A percentile compares a stretch with the other conserved stretches of the same genome.
These are phyloP conservation scores for Aureobasidium sp. DNA, from an alignment of 2,329 filamentous ascomycete genomes.

Conservation along the genomic window DNA sequence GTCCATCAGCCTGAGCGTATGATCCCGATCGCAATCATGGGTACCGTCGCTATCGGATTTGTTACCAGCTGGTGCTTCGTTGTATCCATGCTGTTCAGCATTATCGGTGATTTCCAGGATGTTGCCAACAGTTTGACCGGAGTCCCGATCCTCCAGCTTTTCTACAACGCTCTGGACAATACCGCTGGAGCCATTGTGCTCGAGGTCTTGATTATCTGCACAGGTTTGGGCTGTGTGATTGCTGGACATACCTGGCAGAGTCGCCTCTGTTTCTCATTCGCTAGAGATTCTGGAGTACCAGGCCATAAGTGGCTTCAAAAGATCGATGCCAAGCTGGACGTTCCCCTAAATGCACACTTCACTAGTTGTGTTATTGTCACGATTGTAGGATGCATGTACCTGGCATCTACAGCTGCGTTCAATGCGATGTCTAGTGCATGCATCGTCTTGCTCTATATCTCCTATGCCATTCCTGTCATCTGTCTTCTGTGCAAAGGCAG, in stretches of 20 bases:
- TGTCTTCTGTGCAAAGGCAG: constrained; percentile 39
- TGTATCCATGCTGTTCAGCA: constrained; percentile 42
- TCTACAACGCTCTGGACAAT: constrained; percentile 34
- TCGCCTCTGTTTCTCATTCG: constrained; percentile 44
- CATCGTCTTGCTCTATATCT: constrained; percentile 51
- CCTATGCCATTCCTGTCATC: constrained; percentile 36
- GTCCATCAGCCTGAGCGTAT: constrained; percentile 37
- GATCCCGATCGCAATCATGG: constrained; percentile 43
- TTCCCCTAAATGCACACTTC: constrained; percentile 37
- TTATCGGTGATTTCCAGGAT: constrained; percentile 35
- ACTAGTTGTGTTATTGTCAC: constrained; percentile 37
- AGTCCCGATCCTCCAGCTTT: constrained; percentile 41
- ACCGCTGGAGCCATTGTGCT: constrained; percentile 39
- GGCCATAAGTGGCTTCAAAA: constrained; percentile 32
- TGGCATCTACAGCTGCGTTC: constrained; percentile 32
- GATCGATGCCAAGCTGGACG: constrained; percentile 33
- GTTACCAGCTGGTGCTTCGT: constrained; percentile 40
- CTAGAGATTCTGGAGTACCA: constrained; percentile 41
- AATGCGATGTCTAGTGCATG: constrained; percentile 38
- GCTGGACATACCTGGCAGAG: constrained; percentile 49
- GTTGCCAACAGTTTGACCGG: constrained; percentile 33
- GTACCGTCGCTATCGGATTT: constrained; percentile 41
- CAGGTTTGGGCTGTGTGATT: constrained; percentile 59
- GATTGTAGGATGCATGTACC: constrained; percentile 38
- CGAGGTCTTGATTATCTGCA: constrained; percentile 38